Base-by-base conservation (phyloP, 257 asterid species). In the Thymus quinquecostatus region DNA sequence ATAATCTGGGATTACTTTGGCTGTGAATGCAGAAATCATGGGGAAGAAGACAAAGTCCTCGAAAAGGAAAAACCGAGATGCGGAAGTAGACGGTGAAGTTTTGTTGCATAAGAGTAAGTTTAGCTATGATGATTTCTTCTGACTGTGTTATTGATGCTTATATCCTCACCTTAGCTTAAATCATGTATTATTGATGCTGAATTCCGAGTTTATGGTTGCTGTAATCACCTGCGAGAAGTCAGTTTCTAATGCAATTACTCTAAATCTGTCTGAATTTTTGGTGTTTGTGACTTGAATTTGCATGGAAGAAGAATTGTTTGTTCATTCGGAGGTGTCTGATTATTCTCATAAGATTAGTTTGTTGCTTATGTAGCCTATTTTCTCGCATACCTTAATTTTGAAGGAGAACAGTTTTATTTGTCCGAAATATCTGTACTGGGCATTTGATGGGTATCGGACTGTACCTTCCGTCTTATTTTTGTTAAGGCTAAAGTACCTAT, bases 1-100 rank as follows among this genome's bases (percentile, higher is more conserved):
- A 36, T 36, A 43, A 36, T 36, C 40, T 9, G 48, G 10, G 8
- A 8, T 65, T 49, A 44, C 41, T 3, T 44, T 36, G 30, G 75
- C 44, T 53, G 21, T 70, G 67, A 28, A 10, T 69, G 72, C 80
- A 70, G 85, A 62, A 43, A 53, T 55, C 10, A 85, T 85, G 90
- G 83, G 83, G 3, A 79, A 83, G 74, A 85, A 77, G 66, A 74
- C 44, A 11, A 81, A 81, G 61, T 83, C 86, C 38, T 81, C 85
- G 10, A 85, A 85, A 76, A 70, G 90, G 58, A 85, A 85, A 74
- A 43, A 43, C 14, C 80, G 75, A 57, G 90, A 81, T 29, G 63
- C 56, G 47, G 80, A 79, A 49, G 75, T 54, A 30, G 77, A 71
- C 55, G 62, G 81, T 34, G 84, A 78, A 33, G 60, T 45, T 66